These are phyloP conservation scores for Xylona heveae DNA, from an alignment of 495 filamentous ascomycete genomes.

Conservation along the genomic window DNA sequence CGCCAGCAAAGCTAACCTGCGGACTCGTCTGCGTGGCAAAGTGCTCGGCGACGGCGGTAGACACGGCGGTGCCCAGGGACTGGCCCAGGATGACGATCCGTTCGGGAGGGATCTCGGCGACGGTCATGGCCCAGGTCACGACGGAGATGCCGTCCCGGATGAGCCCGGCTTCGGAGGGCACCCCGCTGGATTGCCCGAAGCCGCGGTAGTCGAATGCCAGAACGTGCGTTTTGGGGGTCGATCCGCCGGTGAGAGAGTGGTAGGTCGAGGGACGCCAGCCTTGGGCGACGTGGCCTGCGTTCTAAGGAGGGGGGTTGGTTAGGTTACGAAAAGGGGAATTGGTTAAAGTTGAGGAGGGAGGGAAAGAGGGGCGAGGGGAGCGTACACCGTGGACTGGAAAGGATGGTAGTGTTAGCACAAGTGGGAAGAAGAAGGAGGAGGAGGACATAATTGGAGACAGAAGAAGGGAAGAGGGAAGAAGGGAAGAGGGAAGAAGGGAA, in stretches of 20 bases:
- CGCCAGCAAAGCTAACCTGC: conserved; percentile 32
- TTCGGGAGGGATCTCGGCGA: conserved; percentile 39
- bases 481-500: not conserved
- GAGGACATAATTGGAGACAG: conserved; percentile 6
- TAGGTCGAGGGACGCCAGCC: conserved; percentile 28
- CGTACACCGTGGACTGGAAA: conserved; percentile 6
- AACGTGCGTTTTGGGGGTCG: conserved; percentile 29
- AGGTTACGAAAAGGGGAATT: no score
- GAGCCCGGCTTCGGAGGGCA: conserved; percentile 62
- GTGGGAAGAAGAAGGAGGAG: not conserved
- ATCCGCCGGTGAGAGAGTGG: conserved; percentile 18
- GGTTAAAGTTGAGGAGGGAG: conserved; percentile 1
- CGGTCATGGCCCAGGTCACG: conserved; percentile 45
- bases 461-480: no score
- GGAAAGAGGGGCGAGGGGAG: not conserved
- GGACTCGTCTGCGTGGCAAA: conserved; percentile 25
- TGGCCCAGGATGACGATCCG: conserved; percentile 73
- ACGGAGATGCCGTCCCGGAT: conserved; percentile 57
- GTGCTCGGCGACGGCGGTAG: conserved; percentile 44
- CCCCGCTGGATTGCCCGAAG: conserved; percentile 61
- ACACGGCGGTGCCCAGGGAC: conserved; percentile 73
- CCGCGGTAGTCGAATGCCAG: conserved; percentile 77
- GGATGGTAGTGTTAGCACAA: not conserved
- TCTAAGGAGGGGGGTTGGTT: no score
- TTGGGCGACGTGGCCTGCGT: conserved; percentile 32